Evolutionary conservation across 257 asterid species (phyloP), one percentile per base, ranked within the genome.

Genomic region (Solanum bukasovii): DNA sequence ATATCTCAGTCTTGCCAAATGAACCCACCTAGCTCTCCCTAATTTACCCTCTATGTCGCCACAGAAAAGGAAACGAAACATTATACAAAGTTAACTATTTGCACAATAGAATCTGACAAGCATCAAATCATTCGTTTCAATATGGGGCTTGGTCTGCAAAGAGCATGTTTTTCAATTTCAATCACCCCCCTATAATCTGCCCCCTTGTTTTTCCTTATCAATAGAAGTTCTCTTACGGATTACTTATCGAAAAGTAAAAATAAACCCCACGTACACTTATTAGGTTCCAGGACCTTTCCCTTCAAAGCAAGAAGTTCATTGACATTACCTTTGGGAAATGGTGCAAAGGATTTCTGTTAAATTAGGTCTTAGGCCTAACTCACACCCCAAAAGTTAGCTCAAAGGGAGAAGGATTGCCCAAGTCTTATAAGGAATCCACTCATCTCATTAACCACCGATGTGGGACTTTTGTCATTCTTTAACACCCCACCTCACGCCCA

Each of bases 321-420:
- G n/a, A 37, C 85, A 37, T 63, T 94, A 97, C 99, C 98, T 96
- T 95, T 95, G 14, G 99, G 96, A 90, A 97, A 97, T 10, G 98
- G 96, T 70, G 98, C 98, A 90, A 92, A 94, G 46, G 98, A 93
- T 87, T 93, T 31, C 33, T 31, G 33, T 31, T 31, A 31, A 31
- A 31, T 31, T 31, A 31, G 33, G 33, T 31, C 33, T 31, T 31
- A 31, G 2, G 3, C 33, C 33, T 31, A 31, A 31, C 33, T 31
- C 33, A 31, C 33, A 31, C 33, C 33, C 33, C 33, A 31, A 31
- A 31, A 31, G 33, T 2, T 31, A 31, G 33, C 33, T 31, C 33
- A 31, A 31, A 31, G 33, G 33, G 33, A 31, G 33, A 2, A 31
- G 33, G 33, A 31, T 31, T 31, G 33, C 3, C 33, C 33, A 31